These are phyloP conservation scores for Quercus phellos DNA, from an alignment of 331 rosid species.

Conservation along the genomic window DNA sequence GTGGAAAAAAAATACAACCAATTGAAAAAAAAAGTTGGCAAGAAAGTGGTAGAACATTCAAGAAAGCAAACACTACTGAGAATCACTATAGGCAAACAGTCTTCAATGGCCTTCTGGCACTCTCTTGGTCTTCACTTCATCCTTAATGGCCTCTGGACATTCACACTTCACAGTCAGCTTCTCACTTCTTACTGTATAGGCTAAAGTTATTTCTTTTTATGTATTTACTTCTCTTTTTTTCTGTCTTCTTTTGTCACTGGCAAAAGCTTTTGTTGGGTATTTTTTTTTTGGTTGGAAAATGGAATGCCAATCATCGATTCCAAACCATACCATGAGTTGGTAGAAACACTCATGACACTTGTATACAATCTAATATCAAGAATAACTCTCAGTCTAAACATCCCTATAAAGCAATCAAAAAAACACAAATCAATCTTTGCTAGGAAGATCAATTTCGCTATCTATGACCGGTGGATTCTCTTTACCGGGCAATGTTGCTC, in stretches of 20 bases:
- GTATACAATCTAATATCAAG: constrained; percentile 33
- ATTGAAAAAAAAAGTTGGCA: constrained; percentile 22
- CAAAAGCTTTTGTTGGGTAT: constrained; percentile 46
- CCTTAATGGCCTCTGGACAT: constrained; percentile 33
- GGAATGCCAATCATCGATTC: constrained; percentile 59
- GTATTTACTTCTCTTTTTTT: constrained; percentile 34
- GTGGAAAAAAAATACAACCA: constrained; percentile 22
- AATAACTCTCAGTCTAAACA: constrained; percentile 25
- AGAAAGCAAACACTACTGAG: constrained; percentile 38
- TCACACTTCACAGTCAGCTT: constrained; percentile 25
- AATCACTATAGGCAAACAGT: constrained; percentile 40
- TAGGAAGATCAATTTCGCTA: constrained; percentile 25
- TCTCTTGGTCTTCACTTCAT: constrained; percentile 43
- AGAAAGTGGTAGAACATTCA: constrained; percentile 27
- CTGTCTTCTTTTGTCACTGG: constrained; percentile 46
- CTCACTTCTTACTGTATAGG: constrained; percentile 36
- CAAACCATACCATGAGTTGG: constrained; percentile 49
- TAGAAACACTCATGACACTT: constrained; percentile 49
- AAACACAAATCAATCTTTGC: constrained; percentile 31
- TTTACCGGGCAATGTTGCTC: constrained; percentile 37
- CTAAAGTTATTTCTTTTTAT: constrained; percentile 38
- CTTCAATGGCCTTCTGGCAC: constrained; percentile 47
- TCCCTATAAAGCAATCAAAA: constrained; percentile 47
- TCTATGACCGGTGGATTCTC: constrained; percentile 44
- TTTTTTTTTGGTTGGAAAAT: constrained; percentile 22